phyloP scores from a whole-genome alignment of 352 stramenopile species.

The Pythium pyrilobum region DNA sequence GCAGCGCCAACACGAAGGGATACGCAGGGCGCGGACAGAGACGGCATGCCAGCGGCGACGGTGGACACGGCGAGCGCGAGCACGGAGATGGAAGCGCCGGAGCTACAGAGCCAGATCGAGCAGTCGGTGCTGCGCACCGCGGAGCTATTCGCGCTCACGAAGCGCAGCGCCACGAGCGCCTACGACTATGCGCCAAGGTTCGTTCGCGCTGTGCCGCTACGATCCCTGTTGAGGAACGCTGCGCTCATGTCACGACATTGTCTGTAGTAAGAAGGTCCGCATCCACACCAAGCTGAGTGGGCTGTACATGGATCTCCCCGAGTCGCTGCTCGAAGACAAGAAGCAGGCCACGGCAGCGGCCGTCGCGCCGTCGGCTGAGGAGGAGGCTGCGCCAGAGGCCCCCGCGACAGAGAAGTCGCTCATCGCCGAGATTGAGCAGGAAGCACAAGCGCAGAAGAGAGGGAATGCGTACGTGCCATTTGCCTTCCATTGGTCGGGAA shows the following conservation, averaged over 20 bases:
- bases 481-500: too few species aligned
- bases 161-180: conserved; percentile 32
- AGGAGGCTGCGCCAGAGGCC: conserved; percentile 4
- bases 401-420: conserved; percentile 21
- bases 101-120: conserved; percentile 38
- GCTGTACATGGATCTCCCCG: conserved; percentile 49
- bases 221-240: background rate
- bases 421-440: conserved; percentile 52
- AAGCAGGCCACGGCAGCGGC: conserved; percentile 7
- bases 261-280: conserved; percentile 59
- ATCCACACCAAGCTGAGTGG: conserved; percentile 61
- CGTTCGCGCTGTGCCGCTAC: too few species aligned
- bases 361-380: background rate
- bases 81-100: background rate
- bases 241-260: background rate
- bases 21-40: background rate
- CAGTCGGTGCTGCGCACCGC: conserved; percentile 58
- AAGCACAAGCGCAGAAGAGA: conserved; percentile 50
- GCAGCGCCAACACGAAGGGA: background rate
- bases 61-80: background rate
- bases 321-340: conserved; percentile 43
- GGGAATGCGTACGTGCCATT: conserved; percentile 35
- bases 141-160: conserved; percentile 69
- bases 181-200: conserved; percentile 66
- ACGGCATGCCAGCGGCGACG: conserved; percentile 7